phyloP scores from a whole-genome alignment of 2,329 filamentous ascomycete genomes.

The Leptographium flavum region DNA sequence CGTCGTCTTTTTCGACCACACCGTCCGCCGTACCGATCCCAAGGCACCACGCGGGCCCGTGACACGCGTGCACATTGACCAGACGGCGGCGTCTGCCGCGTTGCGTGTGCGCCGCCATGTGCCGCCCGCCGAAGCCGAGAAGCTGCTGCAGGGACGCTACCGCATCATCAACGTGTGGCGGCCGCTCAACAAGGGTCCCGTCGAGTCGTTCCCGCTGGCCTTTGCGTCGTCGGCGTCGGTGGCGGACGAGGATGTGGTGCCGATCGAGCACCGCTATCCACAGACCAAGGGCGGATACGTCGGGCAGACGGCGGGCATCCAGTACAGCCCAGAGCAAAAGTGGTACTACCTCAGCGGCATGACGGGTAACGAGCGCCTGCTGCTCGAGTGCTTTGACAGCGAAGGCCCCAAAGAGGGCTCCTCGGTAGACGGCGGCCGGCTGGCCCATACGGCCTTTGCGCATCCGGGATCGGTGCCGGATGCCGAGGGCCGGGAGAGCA shows the following conservation, averaged over 20 bases:
- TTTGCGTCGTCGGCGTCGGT: slow-evolving; percentile 53
- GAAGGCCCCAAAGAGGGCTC: slow-evolving; percentile 35
- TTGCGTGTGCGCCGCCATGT: slow-evolving; percentile 57
- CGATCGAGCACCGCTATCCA: slow-evolving; percentile 61
- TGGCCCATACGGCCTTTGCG: slow-evolving; percentile 66
- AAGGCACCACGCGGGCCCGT: slow-evolving; percentile 52
- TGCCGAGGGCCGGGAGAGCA: slow-evolving; percentile 66
- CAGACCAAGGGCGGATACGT: slow-evolving; percentile 32
- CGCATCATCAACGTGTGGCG: slow-evolving; percentile 85
- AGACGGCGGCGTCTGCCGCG: slow-evolving; percentile 52
- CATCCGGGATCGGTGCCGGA: slow-evolving; percentile 58
- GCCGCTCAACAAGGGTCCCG: slow-evolving; percentile 41
- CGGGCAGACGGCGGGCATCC: slow-evolving; percentile 62
- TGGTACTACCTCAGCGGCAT: slow-evolving; percentile 78
- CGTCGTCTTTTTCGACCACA: slow-evolving; percentile 76
- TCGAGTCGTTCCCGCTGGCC: slow-evolving; percentile 53
- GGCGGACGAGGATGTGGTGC: slow-evolving; percentile 48
- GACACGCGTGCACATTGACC: slow-evolving; percentile 65
- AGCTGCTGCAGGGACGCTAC: slow-evolving; percentile 53
- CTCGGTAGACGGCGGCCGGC: slow-evolving; percentile 35
- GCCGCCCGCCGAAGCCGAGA: slow-evolving; percentile 47
- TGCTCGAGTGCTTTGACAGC: slow-evolving; percentile 69
- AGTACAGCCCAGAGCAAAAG: slow-evolving; percentile 43
- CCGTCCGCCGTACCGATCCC: slow-evolving; percentile 54
- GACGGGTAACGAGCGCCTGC: slow-evolving; percentile 54